Evolutionary conservation across 2,329 filamentous ascomycete genomes (phyloP).

Genomic region (Venturia asperata): DNA sequence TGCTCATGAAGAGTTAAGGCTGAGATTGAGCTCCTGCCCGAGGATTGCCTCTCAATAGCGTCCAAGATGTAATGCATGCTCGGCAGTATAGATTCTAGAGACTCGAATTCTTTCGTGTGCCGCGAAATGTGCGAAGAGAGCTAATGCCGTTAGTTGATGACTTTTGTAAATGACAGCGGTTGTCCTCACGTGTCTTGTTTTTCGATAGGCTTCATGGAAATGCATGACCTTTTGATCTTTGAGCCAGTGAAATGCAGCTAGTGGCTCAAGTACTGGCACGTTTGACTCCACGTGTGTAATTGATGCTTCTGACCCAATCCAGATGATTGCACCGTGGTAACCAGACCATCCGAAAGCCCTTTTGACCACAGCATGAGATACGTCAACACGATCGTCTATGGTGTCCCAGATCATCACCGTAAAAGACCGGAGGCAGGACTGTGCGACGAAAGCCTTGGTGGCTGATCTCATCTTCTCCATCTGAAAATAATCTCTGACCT

Average conservation of each 20-base stretch:
- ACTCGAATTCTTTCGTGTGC: slow-evolving; percentile 11
- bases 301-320: slow-evolving; percentile 26
- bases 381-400: slow-evolving; percentile 28
- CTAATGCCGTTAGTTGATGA: not conserved
- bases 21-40: slow-evolving; percentile 13
- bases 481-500: slow-evolving; percentile 32
- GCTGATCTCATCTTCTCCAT: slow-evolving; percentile 36
- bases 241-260: slow-evolving; percentile 34
- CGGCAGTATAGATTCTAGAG: slow-evolving; percentile 12
- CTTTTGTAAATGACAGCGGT: not conserved
- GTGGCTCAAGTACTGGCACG: slow-evolving; percentile 28
- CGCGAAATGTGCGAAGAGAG: slow-evolving; percentile 9
- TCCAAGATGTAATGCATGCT: slow-evolving; percentile 14
- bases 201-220: slow-evolving; percentile 31
- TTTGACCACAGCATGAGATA: slow-evolving; percentile 32
- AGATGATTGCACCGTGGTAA: slow-evolving; percentile 32
- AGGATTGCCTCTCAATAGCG: not conserved
- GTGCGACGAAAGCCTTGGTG: slow-evolving; percentile 32
- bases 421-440: slow-evolving; percentile 31
- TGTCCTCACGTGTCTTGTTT: slow-evolving; percentile 26
- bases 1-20: slow-evolving; percentile 14
- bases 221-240: slow-evolving; percentile 32
- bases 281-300: slow-evolving; percentile 26
- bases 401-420: slow-evolving; percentile 36
- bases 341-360: slow-evolving; percentile 33